Percentiles rank a stretch among this genome's conserved stretches.
These are phyloP conservation scores for Protomyces inouyei DNA, from an alignment of 1,139 yeast genomes.

Conservation along the genomic window DNA sequence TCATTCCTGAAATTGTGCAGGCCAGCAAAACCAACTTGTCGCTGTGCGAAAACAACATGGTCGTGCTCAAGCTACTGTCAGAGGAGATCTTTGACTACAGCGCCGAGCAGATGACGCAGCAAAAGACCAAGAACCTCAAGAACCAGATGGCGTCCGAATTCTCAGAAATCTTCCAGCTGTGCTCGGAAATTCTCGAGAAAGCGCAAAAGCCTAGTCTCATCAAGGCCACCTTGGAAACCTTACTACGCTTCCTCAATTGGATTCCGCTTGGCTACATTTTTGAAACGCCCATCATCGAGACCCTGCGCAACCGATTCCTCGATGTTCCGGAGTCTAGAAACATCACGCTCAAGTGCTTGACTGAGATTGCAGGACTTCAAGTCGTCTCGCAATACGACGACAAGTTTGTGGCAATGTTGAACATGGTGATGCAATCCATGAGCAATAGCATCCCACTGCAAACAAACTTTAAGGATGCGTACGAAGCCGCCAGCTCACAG, in stretches of 20 bases:
- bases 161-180: slow-evolving; percentile 84
- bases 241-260: slow-evolving; percentile 88
- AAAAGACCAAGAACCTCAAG: slow-evolving; percentile 78
- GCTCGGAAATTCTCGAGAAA: slow-evolving; percentile 87
- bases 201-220: slow-evolving; percentile 77
- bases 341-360: slow-evolving; percentile 79
- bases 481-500: slow-evolving; percentile 66
- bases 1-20: slow-evolving; percentile 84
- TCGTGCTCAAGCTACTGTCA: slow-evolving; percentile 75
- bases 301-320: slow-evolving; percentile 67
- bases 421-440: slow-evolving; percentile 67
- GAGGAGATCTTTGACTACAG: slow-evolving; percentile 96
- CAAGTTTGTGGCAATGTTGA: slow-evolving; percentile 67
- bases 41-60: slow-evolving; percentile 97
- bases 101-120: slow-evolving; percentile 94
- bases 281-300: slow-evolving; percentile 71
- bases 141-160: slow-evolving; percentile 83
- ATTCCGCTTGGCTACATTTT: slow-evolving; percentile 84
- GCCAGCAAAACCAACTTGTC: slow-evolving; percentile 81
- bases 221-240: slow-evolving; percentile 75
- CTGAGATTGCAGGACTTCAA: slow-evolving; percentile 73
- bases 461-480: slow-evolving; percentile 61
- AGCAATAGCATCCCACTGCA: slow-evolving; percentile 62
- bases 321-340: slow-evolving; percentile 78
- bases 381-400: slow-evolving; percentile 59